Base-by-base conservation (phyloP, 371 early-diverging fungal species). In the Aphelidium insulamus region DNA sequence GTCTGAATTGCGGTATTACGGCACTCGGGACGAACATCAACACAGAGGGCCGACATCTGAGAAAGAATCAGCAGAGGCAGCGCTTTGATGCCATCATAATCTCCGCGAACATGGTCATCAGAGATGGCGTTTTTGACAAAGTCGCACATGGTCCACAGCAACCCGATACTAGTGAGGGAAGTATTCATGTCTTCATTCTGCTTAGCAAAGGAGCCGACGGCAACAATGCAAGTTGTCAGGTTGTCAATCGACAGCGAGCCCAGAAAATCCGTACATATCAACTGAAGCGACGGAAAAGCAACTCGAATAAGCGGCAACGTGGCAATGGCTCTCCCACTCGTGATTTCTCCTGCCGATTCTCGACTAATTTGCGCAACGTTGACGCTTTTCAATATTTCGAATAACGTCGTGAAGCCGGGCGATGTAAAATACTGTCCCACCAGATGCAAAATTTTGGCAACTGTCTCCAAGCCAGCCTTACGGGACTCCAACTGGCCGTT, bases 201-300 rank as follows among this genome's bases (percentile, higher is more conserved):
- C 28, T 63, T 55, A 2, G 82, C 84, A 59, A 84, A 94, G 9
- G 64, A 55, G 1, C 70, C 77, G 15, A 92, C 43, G 0, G 80
- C 72, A 18, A 75, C 65, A 35, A 90, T 79, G 43, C 86, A 85
- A 26, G 69, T 66, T 10, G 68, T 61, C 17, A 95, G 48, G 34
- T 77, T 70, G 7, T 55, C 54, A 1, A 84, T 76, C 11, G 65
- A 59, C 44, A 95, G 50, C 2, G 75, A 56, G 2, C 79, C 61
- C 20, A 97, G 39, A 40, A 90, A 90, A 44, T 97, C 94, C 3
- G 83, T 76, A 48, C 90, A 90, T n/a, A 97, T 81, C 17, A 95
- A 50, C 48, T 94, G 90, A 26, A 94, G 49, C 34, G 77, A 82
- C 2, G 91, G 75, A 40, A 95, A 92, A 2, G 82, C 90, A 19